Evolutionary conservation across 1,284 basidiomycete species (phyloP), one percentile per base, ranked within the genome.

Genomic region (Trichosporon inkin): DNA sequence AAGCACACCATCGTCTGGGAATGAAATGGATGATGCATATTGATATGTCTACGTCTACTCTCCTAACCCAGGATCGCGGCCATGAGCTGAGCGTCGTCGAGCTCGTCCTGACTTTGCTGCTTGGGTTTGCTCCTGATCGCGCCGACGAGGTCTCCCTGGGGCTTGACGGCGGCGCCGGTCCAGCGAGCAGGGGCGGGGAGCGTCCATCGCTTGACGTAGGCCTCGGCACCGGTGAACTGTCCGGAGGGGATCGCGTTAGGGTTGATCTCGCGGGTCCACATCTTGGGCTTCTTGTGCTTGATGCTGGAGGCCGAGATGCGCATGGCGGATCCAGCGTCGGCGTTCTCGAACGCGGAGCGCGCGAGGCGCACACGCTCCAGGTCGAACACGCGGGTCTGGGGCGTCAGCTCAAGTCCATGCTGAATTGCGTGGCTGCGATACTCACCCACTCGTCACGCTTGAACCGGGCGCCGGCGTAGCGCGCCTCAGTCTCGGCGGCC

Each of bases 401-500:
- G 17, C 28, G 35, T 58, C 10, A 40, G 55, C 28, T 36, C 6
- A n/a, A 20, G 14, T 16, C 17, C 7, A n/a, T 11, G 8, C n/a
- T n/a, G 35, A 19, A 35, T 38, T 3, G 3, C 36, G 4, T 24
- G 19, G 22, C 37, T 20, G 19, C 19, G 17, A 14, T 6, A 72
- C 77, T 62, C 62, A 78, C 77, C 65, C 72, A 76, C 52, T 72
- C 70, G 62, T 72, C 67, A 20, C 60, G 60, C 65, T 67, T 68
- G 62, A 73, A 74, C 51, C 59, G 57, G 16, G 86, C 86, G 52
- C 93, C 92, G 69, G 88, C 84, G 28, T 84, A 78, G 64, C 88
- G 83, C 11, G 93, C 93, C 78, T 98, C 92, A 67, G 87, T 80
- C 17, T 84, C 82, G 13, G 94, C 92, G 55, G 90, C 85, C 4